Base-by-base conservation (phyloP, 1,139 yeast species). In the Suhomyces chickasaworum region DNA sequence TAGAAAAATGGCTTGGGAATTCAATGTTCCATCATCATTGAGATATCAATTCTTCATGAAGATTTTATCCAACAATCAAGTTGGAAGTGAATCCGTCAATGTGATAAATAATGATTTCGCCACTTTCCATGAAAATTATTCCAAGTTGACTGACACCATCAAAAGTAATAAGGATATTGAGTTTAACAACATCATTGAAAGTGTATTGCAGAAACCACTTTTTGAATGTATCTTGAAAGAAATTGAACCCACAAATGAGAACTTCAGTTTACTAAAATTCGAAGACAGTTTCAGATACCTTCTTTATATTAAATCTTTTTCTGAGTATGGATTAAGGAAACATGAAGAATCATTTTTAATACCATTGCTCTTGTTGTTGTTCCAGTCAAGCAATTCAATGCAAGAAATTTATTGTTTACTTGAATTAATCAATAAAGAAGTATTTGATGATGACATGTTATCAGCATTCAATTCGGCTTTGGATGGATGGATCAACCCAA, bases 291-390 rank as follows among this genome's bases (percentile, higher is more conserved):
- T 61, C 51, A 61, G 56, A 37, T 56, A 58, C 31, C 55, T 75
- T 43, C 64, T 75, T 37, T 73, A 70, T 53, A 58, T 73, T 35
- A 71, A 69, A 50, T 66, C 76, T 2, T 60, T 74, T 27, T 63
- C 73, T 1, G 72, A 67, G 40, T 62, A 60, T 41, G 77, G 76
- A 3, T 59, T 75, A 36, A 62, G 61, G 35, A 69, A 68, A 45
- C 75, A 71, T 44, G 79, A 75, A 49, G 77, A 71, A 47, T 56
- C 57, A 0, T 71, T 74, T 39, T 56, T 73, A 46, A 69, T 75
- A n/a, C 78, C 79, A 8, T 47, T 69, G 7, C 54, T 70, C 9
- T 56, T 74, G 31, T 47, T 69, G 5, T 42, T 69, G 17, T 73
- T 73, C 52, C 66, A 63, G 21, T 47, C 50, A 31, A 44, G 50